A percentile compares a stretch with the other conserved stretches of the same genome.
These are phyloP conservation scores for Argentina anserina DNA, from an alignment of 306 rosid species.

Conservation along the genomic window DNA sequence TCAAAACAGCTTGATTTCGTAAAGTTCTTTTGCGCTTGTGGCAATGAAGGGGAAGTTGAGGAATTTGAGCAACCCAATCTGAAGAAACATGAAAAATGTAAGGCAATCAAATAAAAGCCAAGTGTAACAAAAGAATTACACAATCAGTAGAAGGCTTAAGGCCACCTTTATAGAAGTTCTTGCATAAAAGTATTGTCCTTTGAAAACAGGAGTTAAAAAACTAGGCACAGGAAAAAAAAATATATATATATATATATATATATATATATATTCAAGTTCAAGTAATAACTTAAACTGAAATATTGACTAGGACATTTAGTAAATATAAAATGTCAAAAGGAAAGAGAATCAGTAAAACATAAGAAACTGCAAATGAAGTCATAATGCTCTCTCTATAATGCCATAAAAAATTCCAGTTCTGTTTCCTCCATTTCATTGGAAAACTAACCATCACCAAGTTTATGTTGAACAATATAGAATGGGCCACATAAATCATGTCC, in stretches of 20 bases:
- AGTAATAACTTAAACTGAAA: neutral
- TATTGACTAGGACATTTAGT: neutral
- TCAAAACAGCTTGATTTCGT: constrained; percentile 34
- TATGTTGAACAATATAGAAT: neutral
- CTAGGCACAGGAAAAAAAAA: neutral
- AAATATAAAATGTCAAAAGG: neutral
- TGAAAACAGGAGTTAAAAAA: neutral
- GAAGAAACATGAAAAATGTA: neutral
- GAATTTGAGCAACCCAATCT: constrained; percentile 11
- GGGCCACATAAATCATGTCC: neutral
- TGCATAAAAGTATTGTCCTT: neutral
- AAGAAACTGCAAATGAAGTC: neutral
- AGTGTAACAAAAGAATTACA: neutral
- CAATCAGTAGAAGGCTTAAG: neutral
- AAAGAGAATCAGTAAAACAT: neutral
- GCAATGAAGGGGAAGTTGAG: constrained; percentile 13
- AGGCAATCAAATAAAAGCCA: neutral
- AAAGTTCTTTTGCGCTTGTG: constrained; percentile 30
- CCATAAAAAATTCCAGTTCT: neutral
- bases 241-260: neutral
- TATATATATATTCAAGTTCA: neutral
- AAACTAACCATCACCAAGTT: neutral
- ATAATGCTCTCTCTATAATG: neutral
- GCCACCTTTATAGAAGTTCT: neutral
- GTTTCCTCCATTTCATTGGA: neutral